A percentile compares a stretch with the other conserved stretches of the same genome.
These are phyloP conservation scores for Cyberlindnera japonica DNA, from an alignment of 805 yeast genomes.

Conservation along the genomic window DNA sequence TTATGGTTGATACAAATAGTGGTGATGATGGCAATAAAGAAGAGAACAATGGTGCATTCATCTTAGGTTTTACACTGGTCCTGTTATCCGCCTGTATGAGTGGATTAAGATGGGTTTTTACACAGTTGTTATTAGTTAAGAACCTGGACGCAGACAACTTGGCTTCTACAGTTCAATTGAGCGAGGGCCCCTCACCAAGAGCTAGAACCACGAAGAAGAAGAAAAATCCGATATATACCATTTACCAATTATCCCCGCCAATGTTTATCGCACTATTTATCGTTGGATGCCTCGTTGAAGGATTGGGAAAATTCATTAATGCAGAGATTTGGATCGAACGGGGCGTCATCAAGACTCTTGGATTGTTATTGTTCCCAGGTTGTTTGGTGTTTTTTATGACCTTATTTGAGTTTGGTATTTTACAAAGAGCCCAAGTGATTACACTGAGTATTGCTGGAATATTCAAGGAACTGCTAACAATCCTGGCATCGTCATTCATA, in stretches of 20 bases:
- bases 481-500: conserved; percentile 58
- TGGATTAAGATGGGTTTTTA: conserved; percentile 93
- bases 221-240: conserved; percentile 82
- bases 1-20: conserved; percentile 68
- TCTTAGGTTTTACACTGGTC: conserved; percentile 69
- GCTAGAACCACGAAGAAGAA: conserved; percentile 29
- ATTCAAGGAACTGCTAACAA: conserved; percentile 86
- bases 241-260: conserved; percentile 78
- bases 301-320: conserved; percentile 46
- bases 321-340: conserved; percentile 63
- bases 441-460: conserved; percentile 91
- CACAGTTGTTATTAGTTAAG: conserved; percentile 72
- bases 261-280: conserved; percentile 64
- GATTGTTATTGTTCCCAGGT: conserved; percentile 75
- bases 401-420: conserved; percentile 75
- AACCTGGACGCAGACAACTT: conserved; percentile 37
- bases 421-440: conserved; percentile 77
- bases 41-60: conserved; percentile 20
- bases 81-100: conserved; percentile 75
- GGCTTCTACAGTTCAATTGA: background rate
- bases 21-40: conserved; percentile 20
- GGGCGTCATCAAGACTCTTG: conserved; percentile 52
- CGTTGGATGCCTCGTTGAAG: conserved; percentile 69
- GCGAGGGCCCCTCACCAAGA: background rate
- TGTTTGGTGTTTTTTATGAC: conserved; percentile 87